Base-by-base conservation (phyloP, 768 basidiomycete species). In the Suillus alpinus region DNA sequence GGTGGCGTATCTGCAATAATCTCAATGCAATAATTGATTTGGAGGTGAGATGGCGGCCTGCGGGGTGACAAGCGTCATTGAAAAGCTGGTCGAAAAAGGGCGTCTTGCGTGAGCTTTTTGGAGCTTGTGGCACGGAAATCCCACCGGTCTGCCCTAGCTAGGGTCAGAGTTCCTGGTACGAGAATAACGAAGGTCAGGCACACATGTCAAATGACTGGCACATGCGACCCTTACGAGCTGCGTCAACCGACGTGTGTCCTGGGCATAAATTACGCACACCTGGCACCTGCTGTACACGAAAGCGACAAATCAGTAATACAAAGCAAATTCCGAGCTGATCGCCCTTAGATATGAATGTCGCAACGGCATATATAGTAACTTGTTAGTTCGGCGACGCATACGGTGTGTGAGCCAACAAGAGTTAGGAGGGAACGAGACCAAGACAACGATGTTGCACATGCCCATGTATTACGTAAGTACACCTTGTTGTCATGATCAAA, bases 221-320 rank as follows among this genome's bases (percentile, higher is more conserved):
- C 16, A 20, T 26, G 16, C 31, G 37, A 12, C 34, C 16, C 26
- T 26, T 26, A 3, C 26, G 26, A 23, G 51, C 47, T 36, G 13
- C 20, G 36, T 26, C 23, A 29, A 36, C 8, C 47, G 10, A 40
- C 23, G 46, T 55, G 58, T 58, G 18, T 10, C 31, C 53, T 53
- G 32, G 59, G 59, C 46, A 23, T 57, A 57, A 62, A 61, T 66
- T 69, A 67, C 62, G 62, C 67, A 71, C 65, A 65, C 69, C 58
- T 63, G 66, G 70, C 62, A 67, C 69, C 59, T 66, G 69, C 63
- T 56, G 62, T 66, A 36, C 68, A 70, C 68, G 65, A 63, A 47
- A 61, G 62, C 69, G 64, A 47, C 57, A 20, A 67, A 66, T 68
- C 66, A 60, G 62, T 47, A 61, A 65, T 62, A 62, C 63, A 71